Base-by-base conservation (phyloP, 2,329 filamentous ascomycete species). In the Sarocladiaceae sp. region DNA sequence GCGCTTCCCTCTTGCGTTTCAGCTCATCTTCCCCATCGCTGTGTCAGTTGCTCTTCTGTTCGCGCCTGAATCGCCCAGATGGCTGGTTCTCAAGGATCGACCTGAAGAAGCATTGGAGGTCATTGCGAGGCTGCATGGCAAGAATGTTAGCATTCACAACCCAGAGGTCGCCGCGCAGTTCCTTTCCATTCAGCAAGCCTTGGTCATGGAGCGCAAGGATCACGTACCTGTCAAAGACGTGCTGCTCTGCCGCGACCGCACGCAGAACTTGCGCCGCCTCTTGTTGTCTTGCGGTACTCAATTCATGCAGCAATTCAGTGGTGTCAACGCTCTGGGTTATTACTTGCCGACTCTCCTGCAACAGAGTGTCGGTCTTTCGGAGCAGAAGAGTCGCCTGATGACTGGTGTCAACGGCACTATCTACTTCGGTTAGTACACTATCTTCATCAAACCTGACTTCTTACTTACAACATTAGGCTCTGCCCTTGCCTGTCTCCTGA, bases 311-410 rank as follows among this genome's bases (percentile, higher is more conserved):
- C 70, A 73, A 36, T 71, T 74, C 56, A 82, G 62, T 25, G 68
- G 67, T n/a, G 67, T 72, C 17, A 72, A 72, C 39, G 67, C 66
- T 10, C 54, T 71, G 56, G 70, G 70, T 3, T 73, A 73, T 54
- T 74, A 74, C 52, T 65, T 84, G 0, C 80, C 80, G 0, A 81
- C 77, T 0, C 71, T 85, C 0, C 62, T 84, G 2, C 78, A 79
- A 51, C 62, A 78, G 42, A 79, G 72, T 6, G 78, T 85, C 7
- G 79, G 80, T 0, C 71, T 83, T 23, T 64, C 64, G 26, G 71
- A 81, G 53, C 69, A 69, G 36, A 72, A 76, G 59, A 74, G 77
- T 2, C 71, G 80, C 4, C 64, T 85, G 0, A 68, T 85, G 17
- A 75, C 80, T 1, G 81, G 77, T 2, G 75, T 77, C 53, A 84